Base-by-base conservation (phyloP, 352 stramenopile species). In the Pythium plurisporium region DNA sequence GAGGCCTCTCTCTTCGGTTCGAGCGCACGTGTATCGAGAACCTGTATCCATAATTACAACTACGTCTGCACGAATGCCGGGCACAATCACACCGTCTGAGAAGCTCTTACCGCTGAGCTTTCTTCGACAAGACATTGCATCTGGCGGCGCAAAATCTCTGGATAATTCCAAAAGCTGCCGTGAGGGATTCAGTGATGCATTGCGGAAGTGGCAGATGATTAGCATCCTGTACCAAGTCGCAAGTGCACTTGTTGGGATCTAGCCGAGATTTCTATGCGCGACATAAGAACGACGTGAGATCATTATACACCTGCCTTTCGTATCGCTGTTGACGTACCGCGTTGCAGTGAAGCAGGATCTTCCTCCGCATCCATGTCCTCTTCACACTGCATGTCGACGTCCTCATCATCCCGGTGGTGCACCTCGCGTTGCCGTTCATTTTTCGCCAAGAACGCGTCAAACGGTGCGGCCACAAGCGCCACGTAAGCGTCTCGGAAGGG, bases 401-500 rank as follows among this genome's bases (percentile, higher is more conserved):
- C 43, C 3, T 37, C 31, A 8, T 9, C 29, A 30, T n/a, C n/a
- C n/a, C 23, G 33, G 15, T 45, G 30, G 20, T n/a, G 36, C 20
- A n/a, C 2, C 0, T 36, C 37, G 46, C 46, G 44, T 2, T 29
- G 31, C 23, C 6, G n/a, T n/a, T n/a, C 14, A 12, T 9, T 12
- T 56, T 50, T 55, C 11, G 23, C 53, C 12, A 61, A 30, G 44
- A 60, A 61, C 20, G 42, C 26, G 40, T 69, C 63, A 37, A 72
- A 76, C 3, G 70, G 60, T 26, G 66, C 47, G 0, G 47, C 62
- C 27, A 74, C 52, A n/a, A 76, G 60, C 41, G 70, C 47, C 4
- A 70, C 55, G 30, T 62, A 78, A 14, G 63, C 30, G 23, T 72
- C 60, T 45, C 62, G 38, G 55, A 76, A 79, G 29, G 67, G 64